Base-by-base conservation (phyloP, 345 rosid species). In the Euphorbia peplus region DNA sequence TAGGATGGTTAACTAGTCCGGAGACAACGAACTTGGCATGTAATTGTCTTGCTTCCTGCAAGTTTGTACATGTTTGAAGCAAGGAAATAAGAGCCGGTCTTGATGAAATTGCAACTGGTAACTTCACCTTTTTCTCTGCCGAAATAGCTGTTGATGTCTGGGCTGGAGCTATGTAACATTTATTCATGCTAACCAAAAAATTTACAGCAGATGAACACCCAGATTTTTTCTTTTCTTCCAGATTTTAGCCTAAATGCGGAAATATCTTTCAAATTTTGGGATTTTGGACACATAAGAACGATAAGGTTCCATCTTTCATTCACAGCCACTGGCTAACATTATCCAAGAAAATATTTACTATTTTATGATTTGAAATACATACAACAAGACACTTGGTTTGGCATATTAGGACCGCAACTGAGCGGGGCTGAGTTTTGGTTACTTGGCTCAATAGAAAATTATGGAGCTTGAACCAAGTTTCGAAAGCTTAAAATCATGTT, bases 1-100 rank as follows among this genome's bases (percentile, higher is more conserved):
- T 21, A 21, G 35, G 28, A 6, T 24, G 50, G 16, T 24, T 28
- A 32, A 69, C 22, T 44, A 48, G 30, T 13, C 57, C 65, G 13
- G 65, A 68, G 25, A 68, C 64, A 7, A 58, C 72, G 21, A 58
- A 30, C 14, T 29, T 30, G 16, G 57, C 57, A 68, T 68, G 57
- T 29, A 46, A 28, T 58, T 58, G 64, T 14, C 11, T 46, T 18
- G 59, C 35, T 58, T 58, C 64, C 56, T 29, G 56, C 5, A 58
- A n/a, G 30, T 3, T 7, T 61, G 21, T 54, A 54, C 72, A 19
- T 63, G 13, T 58, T 46, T 26, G 16, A 58, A 68, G 72, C 13
- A 60, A 7, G 64, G 22, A 7, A 46, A 28, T 4, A 28, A 21
- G 10, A 44, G 47, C 9, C 14, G 70, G 37, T 58, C 4, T 46